Evolutionary conservation across 306 rosid species (phyloP), one percentile per base, ranked within the genome.

Genomic region (Ormosia semicastrata): DNA sequence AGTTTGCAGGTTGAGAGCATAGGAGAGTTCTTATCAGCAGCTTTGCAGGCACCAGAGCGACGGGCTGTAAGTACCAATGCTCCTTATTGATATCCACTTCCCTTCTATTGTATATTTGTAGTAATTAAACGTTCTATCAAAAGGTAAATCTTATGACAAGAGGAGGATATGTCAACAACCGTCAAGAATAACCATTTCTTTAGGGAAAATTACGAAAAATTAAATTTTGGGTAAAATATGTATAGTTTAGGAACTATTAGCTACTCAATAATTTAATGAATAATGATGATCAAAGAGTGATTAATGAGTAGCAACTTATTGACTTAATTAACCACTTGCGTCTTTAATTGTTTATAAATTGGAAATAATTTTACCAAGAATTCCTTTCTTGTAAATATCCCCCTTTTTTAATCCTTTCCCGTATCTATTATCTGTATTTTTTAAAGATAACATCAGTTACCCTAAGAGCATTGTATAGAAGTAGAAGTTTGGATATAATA

Each of bases 1-100:
- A 93, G 99, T 88, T 85, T 95, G 96, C 96, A 93, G 89, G 97
- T 95, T 79, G 88, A 80, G 83, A 95, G 98, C 88, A 92, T 95
- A 73, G 99, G 96, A 52, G 94, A 82, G 81, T 92, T 95, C 90
- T 88, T 95, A 83, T 95, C 99, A 63, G 87, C 99, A 71, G 98
- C 99, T 77, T 84, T 95, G 84, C 99, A 92, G 86, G 97, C 98
- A 39, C 98, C 98, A 52, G 83, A 90, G 66, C 92, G 89, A 70
- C 90, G 92, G 59, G 59, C 99, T 70, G 99, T 94, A 87, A 88
- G 96, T 87, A 58, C 53, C 68, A 30, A 65, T 73, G 47, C 60
- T 66, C 47, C 56, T 30, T 8, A 29, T 7, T 32, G 24, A 47
- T 47, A 49, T 30, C 30, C 43, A 3, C 3, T 49, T 4, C 43